Base-by-base conservation (phyloP, 2,329 filamentous ascomycete genomes). In the Podosphaera leucotricha region DNA sequence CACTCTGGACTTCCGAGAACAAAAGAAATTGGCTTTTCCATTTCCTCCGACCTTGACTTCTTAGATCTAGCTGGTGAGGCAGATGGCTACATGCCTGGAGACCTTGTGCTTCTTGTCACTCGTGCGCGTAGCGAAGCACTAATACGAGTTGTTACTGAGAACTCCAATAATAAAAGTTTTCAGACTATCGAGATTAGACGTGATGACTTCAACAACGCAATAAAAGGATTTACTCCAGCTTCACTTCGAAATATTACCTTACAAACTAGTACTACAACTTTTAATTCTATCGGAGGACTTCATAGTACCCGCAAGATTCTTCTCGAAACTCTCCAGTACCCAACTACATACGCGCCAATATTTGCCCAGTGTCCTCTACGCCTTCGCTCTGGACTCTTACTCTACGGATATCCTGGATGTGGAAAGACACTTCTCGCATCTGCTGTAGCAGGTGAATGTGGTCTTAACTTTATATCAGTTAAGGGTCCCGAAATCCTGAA, bases 401-500 rank as follows among this genome's bases (percentile, higher is more conserved):
- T 98, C 0, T 98, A 98, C 57, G 90, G 90, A 22, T 95, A 81
- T 55, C 90, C 90, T 0, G 90, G 90, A 2, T 95, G 90, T 56
- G 92, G 92, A 48, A 98, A 98, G 63, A 98, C 90, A 0, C 70
- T 98, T 7, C 73, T 98, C 8, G 90, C 92, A 18, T 92, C 83
- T 46, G 90, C 90, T 0, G 87, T 98, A n/a, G 90, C 92, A 11
- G 87, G 87, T 45, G 90, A 98, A 63, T 95, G 87, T 56, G 87
- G 87, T 0, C 75, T 98, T 48, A 98, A 98, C 61, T 98, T 98
- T 62, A 98, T 98, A 61, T 86, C 79, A 36, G 90, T 98, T 56
- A 98, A 98, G 63, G 90, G 90, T 0, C 90, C 90, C 0, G 92
- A 98, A 60, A 95, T 98, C 47, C 64, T 98, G 44, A 98, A 98